Evolutionary conservation across 768 basidiomycete genomes (phyloP), one percentile per base, ranked within the genome.

Genomic region (Leucosporidium scottii): DNA sequence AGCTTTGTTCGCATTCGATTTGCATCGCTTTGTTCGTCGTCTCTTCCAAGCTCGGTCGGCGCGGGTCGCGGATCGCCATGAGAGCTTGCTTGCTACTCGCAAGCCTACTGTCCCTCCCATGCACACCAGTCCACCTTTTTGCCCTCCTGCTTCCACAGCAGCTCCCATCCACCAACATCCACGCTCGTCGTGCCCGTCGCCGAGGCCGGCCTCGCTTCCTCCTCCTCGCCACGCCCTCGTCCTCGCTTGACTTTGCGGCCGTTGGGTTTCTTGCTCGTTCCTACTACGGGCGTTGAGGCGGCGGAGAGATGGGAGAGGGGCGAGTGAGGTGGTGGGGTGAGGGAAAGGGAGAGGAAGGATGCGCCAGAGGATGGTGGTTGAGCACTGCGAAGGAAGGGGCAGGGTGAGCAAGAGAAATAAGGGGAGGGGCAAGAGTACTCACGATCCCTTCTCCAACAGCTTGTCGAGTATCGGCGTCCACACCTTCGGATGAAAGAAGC

Each of bases 171-270:
- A 18, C 61, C 31, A 39, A 59, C 9, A 61, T 17, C 34, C 53
- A 6, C 21, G 28, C 69, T 2, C 44, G 39, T 20, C 64, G 28
- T 13, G 39, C 39, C 39, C 39, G 39, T 44, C 39, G 39, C 39
- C 39, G 39, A 44, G 39, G 39, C 8, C 39, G 13, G 39, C 31
- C 34, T 23, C 3, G 65, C 66, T 27, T 71, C 70, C n/a, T 71
- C 70, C 51, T 71, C 70, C 61, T 71, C 70, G 9, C 70, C 70
- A 0, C 61, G 28, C 18, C 70, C 70, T 10, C 70, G 54, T 9
- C 70, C 70, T 18, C 70, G 54, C 34, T 71, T 71, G 25, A 64
- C 63, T 58, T 68, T 71, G 53, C 65, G 67, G 27, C 70, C 70
- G 54, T 71, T 67, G 39, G 66, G 64, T 27, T 54, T 48, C 51